Evolutionary conservation across 2,329 filamentous ascomycete genomes (phyloP), one percentile per base, ranked within the genome.

Genomic region (Phoma herbarum): DNA sequence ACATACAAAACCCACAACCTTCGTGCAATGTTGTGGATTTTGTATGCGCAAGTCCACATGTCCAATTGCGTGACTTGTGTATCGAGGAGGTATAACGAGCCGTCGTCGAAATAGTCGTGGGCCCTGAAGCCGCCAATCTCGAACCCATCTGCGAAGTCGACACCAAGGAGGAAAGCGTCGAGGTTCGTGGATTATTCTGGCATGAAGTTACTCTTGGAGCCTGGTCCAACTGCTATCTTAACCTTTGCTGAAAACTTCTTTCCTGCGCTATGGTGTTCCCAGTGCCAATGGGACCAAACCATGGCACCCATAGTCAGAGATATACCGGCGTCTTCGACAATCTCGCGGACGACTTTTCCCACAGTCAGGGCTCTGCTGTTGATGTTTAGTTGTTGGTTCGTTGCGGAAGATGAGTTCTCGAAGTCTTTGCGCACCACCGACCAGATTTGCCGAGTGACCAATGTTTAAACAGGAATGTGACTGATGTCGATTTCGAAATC

Each of bases 21-120:
- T n/a, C n/a, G n/a, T n/a, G n/a, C n/a, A 70, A 72, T 1, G 55
- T 53, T 11, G 52, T 48, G 12, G 52, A 41, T 9, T 59, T 64
- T 3, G 64, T 64, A 9, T 83, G 74, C 0, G 81, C 83, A 0
- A 86, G 74, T 5, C 76, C 83, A 51, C 77, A 79, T 84, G 82
- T 1, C 80, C 82, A 3, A 82, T 66, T 1, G 79, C 77, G 61
- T 85, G 83, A 3, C 84, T 84, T 83, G 83, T 2, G 81, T 78
- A 61, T 83, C 73, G 33, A 86, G 75, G 2, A 86, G 75, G 64
- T 85, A 85, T 59, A 87, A 84, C 46, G 57, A 25, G 1, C 84
- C 84, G 63, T 87, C 84, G 5, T 78, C 79, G 50, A 85, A 86
- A 65, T 79, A 85, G 66, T 86, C 84, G 25, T 75, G 67, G 2